phyloP scores from a whole-genome alignment of 2,329 filamentous ascomycete species.

The Aspergillus costaricaensis region DNA sequence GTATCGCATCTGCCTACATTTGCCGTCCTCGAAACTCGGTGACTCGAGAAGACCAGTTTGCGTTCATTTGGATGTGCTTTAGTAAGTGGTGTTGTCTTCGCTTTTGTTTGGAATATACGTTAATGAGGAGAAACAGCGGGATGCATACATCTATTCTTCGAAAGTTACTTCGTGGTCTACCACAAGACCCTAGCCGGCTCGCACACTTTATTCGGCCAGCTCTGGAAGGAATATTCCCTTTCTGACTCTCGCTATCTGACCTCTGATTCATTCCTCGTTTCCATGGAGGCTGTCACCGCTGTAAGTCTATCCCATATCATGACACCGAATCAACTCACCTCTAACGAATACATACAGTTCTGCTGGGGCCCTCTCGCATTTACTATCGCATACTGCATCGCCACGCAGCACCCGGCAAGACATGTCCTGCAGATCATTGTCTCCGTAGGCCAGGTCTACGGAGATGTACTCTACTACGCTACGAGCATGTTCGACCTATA shows the following conservation, averaged over 20 bases:
- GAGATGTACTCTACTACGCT: slow-evolving; percentile 61
- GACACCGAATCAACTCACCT: no score
- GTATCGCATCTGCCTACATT: no score
- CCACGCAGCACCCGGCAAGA: slow-evolving; percentile 46
- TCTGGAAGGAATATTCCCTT: slow-evolving; percentile 86
- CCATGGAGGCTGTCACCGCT: slow-evolving; percentile 75
- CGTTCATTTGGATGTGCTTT: no score
- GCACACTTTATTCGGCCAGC: slow-evolving; percentile 71
- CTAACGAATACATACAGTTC: no score
- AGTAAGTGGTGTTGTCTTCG: no score
- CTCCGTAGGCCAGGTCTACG: slow-evolving; percentile 61
- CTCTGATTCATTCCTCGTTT: slow-evolving; percentile 73
- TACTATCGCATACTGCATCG: slow-evolving; percentile 53
- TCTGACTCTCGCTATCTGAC: slow-evolving; percentile 82
- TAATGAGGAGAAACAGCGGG: slow-evolving; percentile 20
- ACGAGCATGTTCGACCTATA: slow-evolving; percentile 52
- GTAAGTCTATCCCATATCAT: no score
- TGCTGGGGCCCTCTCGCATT: slow-evolving; percentile 50
- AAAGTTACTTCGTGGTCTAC: slow-evolving; percentile 75
- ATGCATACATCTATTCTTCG: slow-evolving; percentile 71
- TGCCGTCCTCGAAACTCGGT: no score
- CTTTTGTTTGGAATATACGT: no score
- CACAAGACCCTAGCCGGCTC: slow-evolving; percentile 62
- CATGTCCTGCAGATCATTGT: slow-evolving; percentile 59
- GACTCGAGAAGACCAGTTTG: no score